Percentiles rank a stretch among this genome's conserved stretches.
Evolutionary conservation across 2,329 filamentous ascomycete genomes (phyloP).

Genomic region (Aspergillus tubingensis): DNA sequence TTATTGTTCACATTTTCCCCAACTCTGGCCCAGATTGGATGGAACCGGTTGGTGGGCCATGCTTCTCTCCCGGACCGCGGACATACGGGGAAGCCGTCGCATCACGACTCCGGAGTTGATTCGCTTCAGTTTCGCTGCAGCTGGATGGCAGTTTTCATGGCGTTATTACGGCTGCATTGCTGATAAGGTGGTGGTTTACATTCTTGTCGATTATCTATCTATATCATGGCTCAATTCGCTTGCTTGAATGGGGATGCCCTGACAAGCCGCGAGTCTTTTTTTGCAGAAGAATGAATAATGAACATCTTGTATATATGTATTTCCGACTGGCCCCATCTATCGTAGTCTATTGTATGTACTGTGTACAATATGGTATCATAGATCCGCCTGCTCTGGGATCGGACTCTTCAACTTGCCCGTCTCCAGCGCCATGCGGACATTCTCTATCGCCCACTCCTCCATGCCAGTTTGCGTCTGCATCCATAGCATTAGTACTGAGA

Average conservation of each 20-base stretch:
- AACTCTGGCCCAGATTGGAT: background rate
- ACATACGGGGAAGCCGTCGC: slow-evolving; percentile 12
- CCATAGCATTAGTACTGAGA: background rate
- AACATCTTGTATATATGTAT: slow-evolving; percentile 3
- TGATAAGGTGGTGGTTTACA: slow-evolving; percentile 2
- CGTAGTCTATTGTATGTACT: background rate
- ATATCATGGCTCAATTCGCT: too few relatives aligned
- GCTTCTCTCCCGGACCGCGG: slow-evolving; percentile 10
- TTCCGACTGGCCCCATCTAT: background rate
- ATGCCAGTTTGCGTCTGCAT: slow-evolving; percentile 57
- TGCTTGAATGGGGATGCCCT: too few relatives aligned
- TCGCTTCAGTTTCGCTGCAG: slow-evolving; percentile 17
- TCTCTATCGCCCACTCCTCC: slow-evolving; percentile 75
- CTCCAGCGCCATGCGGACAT: slow-evolving; percentile 65
- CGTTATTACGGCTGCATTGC: slow-evolving; percentile 24
- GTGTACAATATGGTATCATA: slow-evolving; percentile 25
- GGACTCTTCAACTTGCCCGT: slow-evolving; percentile 65
- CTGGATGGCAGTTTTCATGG: slow-evolving; percentile 23
- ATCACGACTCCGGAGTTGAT: slow-evolving; percentile 25
- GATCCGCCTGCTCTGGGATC: slow-evolving; percentile 69
- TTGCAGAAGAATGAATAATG: slow-evolving; percentile 2
- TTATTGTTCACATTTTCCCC: background rate
- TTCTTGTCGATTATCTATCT: background rate
- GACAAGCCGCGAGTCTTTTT: too few relatives aligned
- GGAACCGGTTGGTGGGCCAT: background rate